These are phyloP conservation scores for Globisporangium okanoganense DNA, from an alignment of 352 stramenopile species.

Conservation along the genomic window DNA sequence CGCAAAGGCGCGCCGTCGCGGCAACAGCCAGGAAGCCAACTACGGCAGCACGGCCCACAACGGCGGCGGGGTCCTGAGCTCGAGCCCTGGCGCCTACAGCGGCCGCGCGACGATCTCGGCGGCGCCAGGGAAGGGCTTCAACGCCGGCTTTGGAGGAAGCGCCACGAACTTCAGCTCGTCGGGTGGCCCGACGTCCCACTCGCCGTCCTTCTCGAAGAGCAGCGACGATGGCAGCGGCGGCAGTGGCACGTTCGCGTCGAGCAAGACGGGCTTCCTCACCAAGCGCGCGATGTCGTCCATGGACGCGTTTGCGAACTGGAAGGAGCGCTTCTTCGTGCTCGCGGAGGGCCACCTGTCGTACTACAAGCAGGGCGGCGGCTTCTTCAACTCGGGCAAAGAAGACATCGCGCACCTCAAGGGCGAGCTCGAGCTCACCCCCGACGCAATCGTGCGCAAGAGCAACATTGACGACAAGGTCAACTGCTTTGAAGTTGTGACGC, in stretches of 20 bases:
- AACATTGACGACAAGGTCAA: constrained; percentile 87
- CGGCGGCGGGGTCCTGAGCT: constrained; percentile 24
- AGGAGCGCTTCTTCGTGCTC: constrained; percentile 86
- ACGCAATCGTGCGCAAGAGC: constrained; percentile 79
- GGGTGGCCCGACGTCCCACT: constrained; percentile 10
- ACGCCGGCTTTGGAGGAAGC: constrained; percentile 17
- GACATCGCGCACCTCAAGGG: constrained; percentile 86
- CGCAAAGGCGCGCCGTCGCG: constrained; percentile 54
- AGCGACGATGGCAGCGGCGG: constrained; percentile 32
- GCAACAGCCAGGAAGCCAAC: constrained; percentile 62
- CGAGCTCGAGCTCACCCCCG: constrained; percentile 73
- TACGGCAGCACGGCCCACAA: constrained; percentile 26
- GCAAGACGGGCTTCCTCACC: constrained; percentile 82
- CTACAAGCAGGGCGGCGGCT: constrained; percentile 83
- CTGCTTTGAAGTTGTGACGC: constrained; percentile 82
- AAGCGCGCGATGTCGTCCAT: constrained; percentile 87
- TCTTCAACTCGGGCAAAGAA: constrained; percentile 85
- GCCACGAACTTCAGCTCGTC: constrained; percentile 17
- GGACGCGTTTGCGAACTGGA: constrained; percentile 87
- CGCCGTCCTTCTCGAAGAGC: constrained; percentile 10
- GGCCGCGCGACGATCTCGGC: constrained; percentile 51
- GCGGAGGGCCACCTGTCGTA: constrained; percentile 82
- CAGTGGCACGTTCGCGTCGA: constrained; percentile 55
- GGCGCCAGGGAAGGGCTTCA: constrained; percentile 35
- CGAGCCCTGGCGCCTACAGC: constrained; percentile 37